A percentile compares a stretch with the other conserved stretches of the same genome.
phyloP scores from a whole-genome alignment of 2,329 filamentous ascomycete genomes.

The Chrysosporium keratinophilum region DNA sequence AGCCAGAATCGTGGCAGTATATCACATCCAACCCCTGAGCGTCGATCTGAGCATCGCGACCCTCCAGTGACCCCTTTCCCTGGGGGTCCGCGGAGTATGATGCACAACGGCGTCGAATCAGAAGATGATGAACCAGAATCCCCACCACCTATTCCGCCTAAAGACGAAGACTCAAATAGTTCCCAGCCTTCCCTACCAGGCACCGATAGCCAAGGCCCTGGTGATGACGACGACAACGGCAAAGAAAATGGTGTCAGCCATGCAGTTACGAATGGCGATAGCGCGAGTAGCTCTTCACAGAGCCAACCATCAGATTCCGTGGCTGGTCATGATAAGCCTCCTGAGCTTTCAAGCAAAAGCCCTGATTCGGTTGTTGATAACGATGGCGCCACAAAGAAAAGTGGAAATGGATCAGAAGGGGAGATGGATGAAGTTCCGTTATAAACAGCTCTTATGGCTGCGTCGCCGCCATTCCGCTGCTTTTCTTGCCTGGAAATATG shows the following conservation, averaged over 20 bases:
- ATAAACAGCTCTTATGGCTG: constrained; percentile 1
- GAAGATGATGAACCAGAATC: constrained; percentile 13
- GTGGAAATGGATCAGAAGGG: constrained; percentile 14
- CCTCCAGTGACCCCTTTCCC: constrained; percentile 22
- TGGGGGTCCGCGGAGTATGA: constrained; percentile 14
- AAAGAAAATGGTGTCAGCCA: constrained; percentile 10
- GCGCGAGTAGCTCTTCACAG: not conserved
- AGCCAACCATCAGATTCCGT: not conserved
- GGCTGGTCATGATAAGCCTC: not conserved
- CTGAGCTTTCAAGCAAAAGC: not conserved
- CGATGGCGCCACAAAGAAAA: not conserved
- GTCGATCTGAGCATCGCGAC: constrained; percentile 17
- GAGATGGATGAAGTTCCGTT: constrained; percentile 20
- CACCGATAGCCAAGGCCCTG: constrained; percentile 1
- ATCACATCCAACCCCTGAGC: constrained; percentile 8
- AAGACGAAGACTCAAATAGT: constrained; percentile 12
- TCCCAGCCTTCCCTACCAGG: not conserved
- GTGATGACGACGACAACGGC: constrained; percentile 14
- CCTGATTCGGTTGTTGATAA: not conserved
- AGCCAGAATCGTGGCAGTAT: constrained; percentile 5
- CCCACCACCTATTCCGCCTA: constrained; percentile 18
- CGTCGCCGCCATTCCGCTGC: not conserved
- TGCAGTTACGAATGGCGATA: not conserved
- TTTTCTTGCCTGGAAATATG: too few species aligned
- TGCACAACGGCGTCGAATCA: constrained; percentile 9